phyloP scores from a whole-genome alignment of 2,329 filamentous ascomycete genomes.

The Clarireedia sp. region DNA sequence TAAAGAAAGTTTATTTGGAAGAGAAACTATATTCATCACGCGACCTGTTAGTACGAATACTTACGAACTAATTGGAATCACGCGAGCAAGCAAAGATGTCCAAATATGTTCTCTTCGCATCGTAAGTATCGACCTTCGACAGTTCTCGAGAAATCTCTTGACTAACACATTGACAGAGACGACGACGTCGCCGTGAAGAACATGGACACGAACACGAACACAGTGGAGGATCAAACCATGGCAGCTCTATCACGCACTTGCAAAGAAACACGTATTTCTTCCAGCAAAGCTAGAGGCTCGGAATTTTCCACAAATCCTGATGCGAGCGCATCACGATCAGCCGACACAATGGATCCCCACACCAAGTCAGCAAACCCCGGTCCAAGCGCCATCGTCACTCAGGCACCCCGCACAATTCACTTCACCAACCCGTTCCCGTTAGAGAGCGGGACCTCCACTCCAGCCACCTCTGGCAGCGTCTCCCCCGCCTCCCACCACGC shows the following conservation, averaged over 20 bases:
- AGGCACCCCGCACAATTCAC: background rate
- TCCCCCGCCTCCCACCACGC: slow-evolving; percentile 11
- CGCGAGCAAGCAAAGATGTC: background rate
- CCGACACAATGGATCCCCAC: background rate
- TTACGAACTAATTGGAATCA: background rate
- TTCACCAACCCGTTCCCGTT: background rate
- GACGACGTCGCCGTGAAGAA: background rate
- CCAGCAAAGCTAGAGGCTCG: background rate
- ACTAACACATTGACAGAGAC: background rate
- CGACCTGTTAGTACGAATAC: background rate
- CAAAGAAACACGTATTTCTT: background rate
- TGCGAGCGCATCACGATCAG: background rate
- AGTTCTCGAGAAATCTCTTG: background rate
- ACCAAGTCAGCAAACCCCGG: background rate
- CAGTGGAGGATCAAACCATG: background rate
- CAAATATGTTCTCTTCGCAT: background rate
- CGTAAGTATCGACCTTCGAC: background rate
- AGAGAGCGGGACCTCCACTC: background rate
- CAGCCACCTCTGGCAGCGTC: background rate
- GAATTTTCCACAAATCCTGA: background rate
- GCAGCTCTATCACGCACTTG: background rate
- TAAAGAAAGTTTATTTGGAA: too few relatives aligned
- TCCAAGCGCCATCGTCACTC: background rate
- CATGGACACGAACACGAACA: background rate
- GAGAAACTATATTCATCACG: too few relatives aligned